Percentiles rank a stretch among this genome's conserved stretches.
Conservation (phyloP, 1,139 yeast genomes). For the Yamadazyma triangularis region DNA sequence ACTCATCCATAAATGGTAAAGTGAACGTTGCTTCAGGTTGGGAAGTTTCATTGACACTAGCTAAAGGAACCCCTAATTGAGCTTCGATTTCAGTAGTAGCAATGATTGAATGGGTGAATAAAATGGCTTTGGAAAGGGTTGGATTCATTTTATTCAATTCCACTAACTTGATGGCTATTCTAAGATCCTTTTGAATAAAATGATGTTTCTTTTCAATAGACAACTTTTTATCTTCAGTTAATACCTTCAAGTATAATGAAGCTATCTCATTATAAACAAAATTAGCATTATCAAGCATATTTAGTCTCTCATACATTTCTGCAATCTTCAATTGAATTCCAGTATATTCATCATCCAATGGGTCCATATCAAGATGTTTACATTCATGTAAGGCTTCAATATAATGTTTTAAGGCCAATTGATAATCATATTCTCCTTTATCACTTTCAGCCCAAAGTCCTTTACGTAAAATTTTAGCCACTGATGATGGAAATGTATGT, state of each 20-base stretch:
- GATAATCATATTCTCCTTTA: slow-evolving; percentile 58
- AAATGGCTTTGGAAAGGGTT: slow-evolving; percentile 51
- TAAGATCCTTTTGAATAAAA: slow-evolving; percentile 64
- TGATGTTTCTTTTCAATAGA: slow-evolving; percentile 24
- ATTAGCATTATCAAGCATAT: slow-evolving; percentile 58
- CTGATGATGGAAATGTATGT: slow-evolving; percentile 48
- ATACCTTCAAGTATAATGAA: slow-evolving; percentile 55
- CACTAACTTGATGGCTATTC: slow-evolving; percentile 65
- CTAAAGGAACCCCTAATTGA: slow-evolving; percentile 10
- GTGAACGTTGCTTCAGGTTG: not conserved
- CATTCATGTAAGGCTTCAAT: slow-evolving; percentile 50
- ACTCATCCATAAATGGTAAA: slow-evolving; percentile 65
- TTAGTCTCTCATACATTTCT: slow-evolving; percentile 75
- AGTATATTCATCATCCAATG: slow-evolving; percentile 47
- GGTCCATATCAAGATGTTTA: slow-evolving; percentile 43
- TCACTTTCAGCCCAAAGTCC: slow-evolving; percentile 86
- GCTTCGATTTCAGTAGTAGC: slow-evolving; percentile 51
- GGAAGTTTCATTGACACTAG: not conserved
- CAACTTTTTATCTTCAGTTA: slow-evolving; percentile 24
- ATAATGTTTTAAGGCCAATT: slow-evolving; percentile 65
- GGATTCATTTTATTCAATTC: slow-evolving; percentile 51
- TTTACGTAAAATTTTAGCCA: slow-evolving; percentile 65
- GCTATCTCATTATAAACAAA: slow-evolving; percentile 65
- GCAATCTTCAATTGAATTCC: slow-evolving; percentile 84
- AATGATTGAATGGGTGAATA: slow-evolving; percentile 58